Percentiles rank a stretch among this genome's conserved stretches.
Evolutionary conservation across 352 stramenopile species (phyloP).

Genomic region (Globisporangium heterothallicum): DNA sequence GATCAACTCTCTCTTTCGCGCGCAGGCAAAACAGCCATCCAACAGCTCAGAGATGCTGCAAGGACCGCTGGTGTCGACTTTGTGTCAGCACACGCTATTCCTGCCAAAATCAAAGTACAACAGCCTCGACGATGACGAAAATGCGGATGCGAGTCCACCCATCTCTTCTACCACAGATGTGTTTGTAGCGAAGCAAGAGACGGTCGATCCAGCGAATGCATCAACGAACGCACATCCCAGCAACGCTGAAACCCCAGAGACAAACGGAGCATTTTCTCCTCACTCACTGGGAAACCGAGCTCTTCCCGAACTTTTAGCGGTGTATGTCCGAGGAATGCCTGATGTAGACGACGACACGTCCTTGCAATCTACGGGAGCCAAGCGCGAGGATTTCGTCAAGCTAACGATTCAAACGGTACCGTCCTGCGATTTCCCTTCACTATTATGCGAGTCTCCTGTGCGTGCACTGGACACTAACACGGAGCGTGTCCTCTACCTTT

Average conservation of each 20-base stretch:
- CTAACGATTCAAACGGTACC: slow-evolving; percentile 36
- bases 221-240: neutral
- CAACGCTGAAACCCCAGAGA: neutral
- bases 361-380: neutral
- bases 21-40: neutral
- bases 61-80: slow-evolving; percentile 1
- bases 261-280: neutral
- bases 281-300: neutral
- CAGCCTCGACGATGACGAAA: neutral
- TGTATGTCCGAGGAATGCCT: slow-evolving; percentile 13
- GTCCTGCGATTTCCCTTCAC: neutral
- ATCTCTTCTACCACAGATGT: slow-evolving; percentile 1
- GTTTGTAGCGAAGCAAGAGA: neutral
- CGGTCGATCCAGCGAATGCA: neutral
- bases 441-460: neutral
- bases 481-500: slow-evolving; percentile 26
- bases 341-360: slow-evolving; percentile 1
- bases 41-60: neutral
- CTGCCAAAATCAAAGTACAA: slow-evolving; percentile 30
- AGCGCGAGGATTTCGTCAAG: slow-evolving; percentile 7
- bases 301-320: slow-evolving; percentile 12
- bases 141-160: neutral
- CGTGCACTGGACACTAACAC: neutral
- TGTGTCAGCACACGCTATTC: slow-evolving; percentile 20
- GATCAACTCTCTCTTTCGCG: slow-evolving; percentile 12